phyloP scores from a whole-genome alignment of 139 green algal species.

The Coccomyxa sp. region DNA sequence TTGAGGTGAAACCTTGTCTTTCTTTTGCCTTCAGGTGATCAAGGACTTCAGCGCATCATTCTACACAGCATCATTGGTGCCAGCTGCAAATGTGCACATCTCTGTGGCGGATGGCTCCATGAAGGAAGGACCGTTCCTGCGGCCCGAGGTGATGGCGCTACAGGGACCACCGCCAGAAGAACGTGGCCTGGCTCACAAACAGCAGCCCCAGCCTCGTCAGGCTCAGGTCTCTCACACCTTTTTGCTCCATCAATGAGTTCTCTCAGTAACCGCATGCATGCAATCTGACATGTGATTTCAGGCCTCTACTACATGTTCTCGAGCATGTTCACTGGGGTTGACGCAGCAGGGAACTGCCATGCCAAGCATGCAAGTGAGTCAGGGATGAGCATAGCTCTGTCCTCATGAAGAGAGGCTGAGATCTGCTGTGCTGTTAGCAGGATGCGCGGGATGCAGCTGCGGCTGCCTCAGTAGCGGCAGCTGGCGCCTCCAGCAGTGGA shows the following conservation, averaged over 20 bases:
- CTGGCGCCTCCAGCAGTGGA: background rate
- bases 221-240: background rate
- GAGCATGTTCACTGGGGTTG: background rate
- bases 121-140: conserved; percentile 5
- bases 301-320: background rate
- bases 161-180: conserved; percentile 12
- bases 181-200: background rate
- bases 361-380: too few species aligned
- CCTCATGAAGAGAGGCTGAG: background rate
- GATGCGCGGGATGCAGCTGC: background rate
- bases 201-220: background rate
- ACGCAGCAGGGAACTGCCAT: background rate
- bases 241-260: background rate
- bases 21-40: background rate
- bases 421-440: background rate
- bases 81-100: conserved; percentile 32
- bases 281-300: background rate
- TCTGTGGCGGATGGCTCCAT: background rate
- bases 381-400: too few species aligned
- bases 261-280: background rate
- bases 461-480: background rate
- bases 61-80: conserved; percentile 29
- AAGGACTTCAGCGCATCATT: conserved; percentile 14
- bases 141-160: conserved; percentile 17
- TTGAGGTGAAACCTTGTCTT: background rate